Conservation (phyloP, 192 early-diverging fungal species). For the Rhizoclosmatium sp. region DNA sequence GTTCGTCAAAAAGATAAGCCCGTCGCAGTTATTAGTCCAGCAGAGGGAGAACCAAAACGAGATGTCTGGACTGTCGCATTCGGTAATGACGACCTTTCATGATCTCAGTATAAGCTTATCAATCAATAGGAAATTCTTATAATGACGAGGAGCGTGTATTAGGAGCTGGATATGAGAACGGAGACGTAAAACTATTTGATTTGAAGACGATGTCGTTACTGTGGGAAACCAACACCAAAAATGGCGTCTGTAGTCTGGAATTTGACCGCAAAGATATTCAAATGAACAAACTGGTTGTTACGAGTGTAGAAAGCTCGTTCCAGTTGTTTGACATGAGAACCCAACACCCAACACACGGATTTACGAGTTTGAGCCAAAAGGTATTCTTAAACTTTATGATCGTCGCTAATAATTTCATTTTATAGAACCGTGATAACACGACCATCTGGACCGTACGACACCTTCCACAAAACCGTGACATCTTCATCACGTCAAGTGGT, state of each 20-base stretch:
- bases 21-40: conserved; percentile 66
- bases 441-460: conserved; percentile 74
- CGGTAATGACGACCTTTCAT: conserved; percentile 50
- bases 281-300: conserved; percentile 64
- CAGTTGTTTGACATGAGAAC: conserved; percentile 66
- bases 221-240: conserved; percentile 76
- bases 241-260: conserved; percentile 69
- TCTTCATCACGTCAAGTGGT: conserved; percentile 69
- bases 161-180: conserved; percentile 78
- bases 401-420: neutral
- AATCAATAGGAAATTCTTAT: conserved; percentile 56
- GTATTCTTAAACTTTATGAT: conserved; percentile 22
- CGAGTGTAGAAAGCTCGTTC: conserved; percentile 61
- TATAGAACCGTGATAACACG: conserved; percentile 52
- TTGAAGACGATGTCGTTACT: conserved; percentile 59
- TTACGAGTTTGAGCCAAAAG: conserved; percentile 52
- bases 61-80: conserved; percentile 78
- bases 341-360: conserved; percentile 57
- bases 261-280: conserved; percentile 65
- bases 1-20: conserved; percentile 66
- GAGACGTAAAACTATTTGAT: conserved; percentile 77
- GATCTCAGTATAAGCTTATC: neutral
- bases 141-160: conserved; percentile 64
- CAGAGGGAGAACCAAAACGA: conserved; percentile 46
- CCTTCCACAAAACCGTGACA: conserved; percentile 70